Evolutionary conservation across 2,329 filamentous ascomycete genomes (phyloP).

Genomic region (Cordyceps farinosa): DNA sequence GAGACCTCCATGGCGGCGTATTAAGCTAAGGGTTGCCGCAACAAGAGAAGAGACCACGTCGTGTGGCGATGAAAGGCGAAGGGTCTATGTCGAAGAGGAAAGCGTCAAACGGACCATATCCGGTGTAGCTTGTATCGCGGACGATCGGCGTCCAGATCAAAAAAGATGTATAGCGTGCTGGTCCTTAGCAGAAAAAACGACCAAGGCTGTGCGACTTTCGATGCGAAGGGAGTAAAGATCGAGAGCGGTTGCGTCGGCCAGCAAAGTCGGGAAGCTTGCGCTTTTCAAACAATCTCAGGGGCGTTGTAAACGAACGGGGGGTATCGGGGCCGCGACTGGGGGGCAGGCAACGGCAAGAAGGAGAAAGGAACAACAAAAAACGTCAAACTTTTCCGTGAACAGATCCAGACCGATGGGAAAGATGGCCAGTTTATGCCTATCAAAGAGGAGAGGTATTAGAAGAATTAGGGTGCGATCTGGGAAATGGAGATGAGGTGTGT

Average conservation of each 20-base stretch:
- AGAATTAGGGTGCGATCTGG: constrained; percentile 5
- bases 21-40: constrained; percentile 4
- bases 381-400: neutral
- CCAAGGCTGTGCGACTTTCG: neutral
- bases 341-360: neutral
- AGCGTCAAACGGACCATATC: constrained; percentile 16
- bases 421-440: neutral
- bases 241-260: constrained; percentile 2
- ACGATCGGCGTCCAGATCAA: neutral
- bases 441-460: constrained; percentile 2
- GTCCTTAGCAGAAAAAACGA: neutral
- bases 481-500: constrained; percentile 14
- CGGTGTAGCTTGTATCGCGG: neutral
- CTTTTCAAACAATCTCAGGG: constrained; percentile 13
- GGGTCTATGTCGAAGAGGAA: constrained; percentile 4
- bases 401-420: neutral
- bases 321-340: constrained; percentile 15
- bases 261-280: constrained; percentile 7
- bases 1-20: constrained; percentile 50
- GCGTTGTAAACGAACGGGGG: constrained; percentile 15
- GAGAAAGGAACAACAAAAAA: neutral
- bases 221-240: neutral
- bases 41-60: neutral
- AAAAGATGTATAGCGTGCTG: neutral
- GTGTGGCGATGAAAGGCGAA: neutral